Evolutionary conservation across 2,329 filamentous ascomycete genomes (phyloP), one percentile per base, ranked within the genome.

Genomic region (Apiospora phragmitis): DNA sequence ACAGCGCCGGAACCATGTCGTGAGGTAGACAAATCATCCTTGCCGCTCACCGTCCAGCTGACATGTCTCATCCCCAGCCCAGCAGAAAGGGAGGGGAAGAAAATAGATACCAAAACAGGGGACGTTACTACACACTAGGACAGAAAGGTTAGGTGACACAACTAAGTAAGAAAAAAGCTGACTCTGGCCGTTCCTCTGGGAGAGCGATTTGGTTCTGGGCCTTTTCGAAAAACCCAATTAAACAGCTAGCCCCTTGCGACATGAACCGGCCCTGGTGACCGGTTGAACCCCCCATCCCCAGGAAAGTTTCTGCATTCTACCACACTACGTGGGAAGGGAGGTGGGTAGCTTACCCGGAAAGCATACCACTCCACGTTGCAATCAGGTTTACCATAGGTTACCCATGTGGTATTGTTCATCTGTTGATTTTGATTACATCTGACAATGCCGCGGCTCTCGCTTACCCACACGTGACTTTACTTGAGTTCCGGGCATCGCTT

Each of bases 1-100:
- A 62, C 55, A 62, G 18, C 18, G 55, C 55, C 55, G 55, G 55
- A 8, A 62, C 55, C 55, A 62, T 62, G 55, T 62, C 32, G 55
- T 62, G 32, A 29, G 32, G n/a, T 32, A 62, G 55, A 62, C 55
- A 18, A 62, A 62, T 62, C 55, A 62, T n/a, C 29, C 24, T 38
- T 11, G 1, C 43, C 55, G 32, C 55, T 62, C 55, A 62, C 55
- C 55, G 32, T 32, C 55, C 55, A 21, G 32, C 55, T 62, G 55
- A 62, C 55, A 38, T 62, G 55, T 62, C 55, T 62, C 32, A 59
- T 35, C 29, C 29, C 51, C 51, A 59, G 51, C 47, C n/a, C 8
- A 35, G 35, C 35, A 11, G 55, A n/a, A 9, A 38, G 9, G 32
- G 29, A 21, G 38, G 18, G 26, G 18, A 38, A 38, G 2, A 38